Evolutionary conservation across 345 rosid genomes (phyloP), one percentile per base, ranked within the genome.

Genomic region (Citrus hindsii): DNA sequence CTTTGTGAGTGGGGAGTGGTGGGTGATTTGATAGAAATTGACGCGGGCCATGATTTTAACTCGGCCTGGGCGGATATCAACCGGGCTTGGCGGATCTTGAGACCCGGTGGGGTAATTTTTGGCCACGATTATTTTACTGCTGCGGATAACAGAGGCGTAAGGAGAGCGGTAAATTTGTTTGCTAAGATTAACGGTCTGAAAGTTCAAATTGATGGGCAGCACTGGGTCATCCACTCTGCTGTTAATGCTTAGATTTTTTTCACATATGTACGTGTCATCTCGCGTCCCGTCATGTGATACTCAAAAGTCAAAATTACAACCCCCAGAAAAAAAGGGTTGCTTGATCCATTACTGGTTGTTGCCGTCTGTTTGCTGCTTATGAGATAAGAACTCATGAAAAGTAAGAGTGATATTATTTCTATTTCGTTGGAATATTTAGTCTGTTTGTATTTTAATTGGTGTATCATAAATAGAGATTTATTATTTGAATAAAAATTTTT

Each of bases 51-150:
- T 69, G 95, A 92, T 67, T 92, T 92, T 56, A 87, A 87, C 73
- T 88, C 93, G 48, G 95, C 93, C 18, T 92, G 92, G 95, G 89
- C 87, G 5, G 93, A 92, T 74, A 90, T 91, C 51, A 92, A 88
- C 80, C 83, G 90, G 87, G 92, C 88, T 6, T 85, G 85, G 74
- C 79, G 87, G 77, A 78, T 92, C 74, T 76, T 92, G 33, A 81
- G 88, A 83, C 90, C 92, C 46, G 95, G 93, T 1, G 93, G 95
- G 65, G 81, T 90, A 64, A 69, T 90, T 4, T 91, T 91, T 48
- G 92, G 95, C 24, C 93, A 90, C 27, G 95, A 91, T 72, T 87
- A 88, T 82, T 88, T 90, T 75, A 88, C 93, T 0, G 85, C 85
- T 18, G 88, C 87, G 12, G 93, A 90, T 82, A 88, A 86, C 19